These are phyloP conservation scores for Coccomyxa sp. DNA, from an alignment of 139 green algal genomes.

Conservation along the genomic window DNA sequence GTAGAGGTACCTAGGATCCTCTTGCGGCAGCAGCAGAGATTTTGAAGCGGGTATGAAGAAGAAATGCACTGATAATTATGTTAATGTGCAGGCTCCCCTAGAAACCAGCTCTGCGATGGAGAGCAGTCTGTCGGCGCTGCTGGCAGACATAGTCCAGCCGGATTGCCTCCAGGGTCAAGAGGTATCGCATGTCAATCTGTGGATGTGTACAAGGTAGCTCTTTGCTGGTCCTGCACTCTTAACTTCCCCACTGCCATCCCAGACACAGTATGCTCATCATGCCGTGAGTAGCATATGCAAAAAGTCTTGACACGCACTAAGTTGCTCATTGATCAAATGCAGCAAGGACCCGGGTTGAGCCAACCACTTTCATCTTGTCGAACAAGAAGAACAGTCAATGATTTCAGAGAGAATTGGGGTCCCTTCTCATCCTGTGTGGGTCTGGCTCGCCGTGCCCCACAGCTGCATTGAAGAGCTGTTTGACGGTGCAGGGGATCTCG, in stretches of 20 bases:
- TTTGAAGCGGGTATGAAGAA: too few relatives aligned
- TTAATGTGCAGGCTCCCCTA: not conserved
- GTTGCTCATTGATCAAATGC: not conserved
- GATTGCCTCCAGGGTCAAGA: slow-evolving; percentile 21
- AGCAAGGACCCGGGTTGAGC: not conserved
- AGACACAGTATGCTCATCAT: not conserved
- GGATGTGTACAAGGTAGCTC: slow-evolving; percentile 52
- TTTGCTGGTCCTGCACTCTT: too few relatives aligned
- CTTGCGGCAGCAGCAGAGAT: too few relatives aligned
- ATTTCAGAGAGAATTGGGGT: not conserved
- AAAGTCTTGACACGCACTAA: not conserved
- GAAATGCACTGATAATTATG: not conserved
- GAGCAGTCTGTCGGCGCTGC: slow-evolving; percentile 23
- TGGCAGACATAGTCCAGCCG: slow-evolving; percentile 29
- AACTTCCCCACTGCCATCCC: too few relatives aligned
- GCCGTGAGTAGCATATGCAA: not conserved
- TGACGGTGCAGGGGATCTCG: slow-evolving; percentile 25
- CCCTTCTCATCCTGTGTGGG: not conserved
- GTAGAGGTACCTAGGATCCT: too few relatives aligned
- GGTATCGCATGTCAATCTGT: slow-evolving; percentile 46
- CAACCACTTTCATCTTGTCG: not conserved
- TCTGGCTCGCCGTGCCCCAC: too few relatives aligned
- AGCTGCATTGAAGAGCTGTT: too few relatives aligned
- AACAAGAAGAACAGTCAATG: too few relatives aligned
- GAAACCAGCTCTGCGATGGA: slow-evolving; percentile 7